These are phyloP conservation scores for Cercospora berteroae DNA, from an alignment of 2,329 filamentous ascomycete genomes.

Conservation along the genomic window DNA sequence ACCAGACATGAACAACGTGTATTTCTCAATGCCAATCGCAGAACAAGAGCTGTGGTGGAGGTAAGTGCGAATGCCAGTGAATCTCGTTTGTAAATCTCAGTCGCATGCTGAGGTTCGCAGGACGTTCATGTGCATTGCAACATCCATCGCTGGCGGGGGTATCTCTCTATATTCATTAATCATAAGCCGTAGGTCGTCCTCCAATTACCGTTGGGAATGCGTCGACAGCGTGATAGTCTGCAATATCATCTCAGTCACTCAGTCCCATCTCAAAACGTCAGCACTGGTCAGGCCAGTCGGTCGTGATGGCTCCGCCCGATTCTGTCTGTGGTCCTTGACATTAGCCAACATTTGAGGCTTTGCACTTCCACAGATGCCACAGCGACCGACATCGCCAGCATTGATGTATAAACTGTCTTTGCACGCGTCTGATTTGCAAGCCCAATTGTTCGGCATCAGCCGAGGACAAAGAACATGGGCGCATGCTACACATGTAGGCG, in stretches of 20 bases:
- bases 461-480: conserved; percentile 63
- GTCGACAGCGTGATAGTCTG: neutral
- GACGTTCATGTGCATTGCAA: neutral
- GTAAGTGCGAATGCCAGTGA: neutral
- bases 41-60: neutral
- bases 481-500: conserved; percentile 66
- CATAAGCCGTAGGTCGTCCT: neutral
- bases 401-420: conserved; percentile 62
- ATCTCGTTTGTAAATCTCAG: neutral
- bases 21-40: neutral
- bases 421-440: conserved; percentile 59
- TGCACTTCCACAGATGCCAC: conserved; percentile 62
- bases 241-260: conserved; percentile 8
- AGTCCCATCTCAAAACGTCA: conserved; percentile 38
- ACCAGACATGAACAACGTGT: neutral
- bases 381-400: conserved; percentile 65
- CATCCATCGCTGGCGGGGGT: neutral
- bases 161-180: neutral
- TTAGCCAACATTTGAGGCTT: conserved; percentile 21
- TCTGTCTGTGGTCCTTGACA: neutral
- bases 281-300: conserved; percentile 29
- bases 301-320: neutral
- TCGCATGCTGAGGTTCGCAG: neutral
- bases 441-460: conserved; percentile 61
- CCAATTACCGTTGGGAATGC: neutral